These are phyloP conservation scores for Ascochyta clinopodiicola DNA, from an alignment of 2,329 filamentous ascomycete species.

Conservation along the genomic window DNA sequence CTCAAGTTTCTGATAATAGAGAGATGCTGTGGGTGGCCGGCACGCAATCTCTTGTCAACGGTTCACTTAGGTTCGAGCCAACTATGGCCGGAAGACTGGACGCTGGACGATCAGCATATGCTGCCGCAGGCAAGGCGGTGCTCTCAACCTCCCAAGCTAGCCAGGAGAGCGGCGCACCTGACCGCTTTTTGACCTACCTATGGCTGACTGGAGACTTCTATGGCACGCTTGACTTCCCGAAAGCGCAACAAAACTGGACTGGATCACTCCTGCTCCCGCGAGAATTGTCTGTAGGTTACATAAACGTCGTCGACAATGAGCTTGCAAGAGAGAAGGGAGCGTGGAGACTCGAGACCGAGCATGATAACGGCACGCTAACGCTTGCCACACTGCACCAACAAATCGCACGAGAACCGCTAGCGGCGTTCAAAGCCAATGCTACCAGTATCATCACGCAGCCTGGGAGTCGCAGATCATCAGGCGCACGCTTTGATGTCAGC, in stretches of 20 bases:
- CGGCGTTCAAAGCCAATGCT: slow-evolving; percentile 39
- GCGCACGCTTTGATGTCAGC: slow-evolving; percentile 17
- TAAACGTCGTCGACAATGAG: slow-evolving; percentile 53
- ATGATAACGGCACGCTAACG: slow-evolving; percentile 44
- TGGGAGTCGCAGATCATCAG: slow-evolving; percentile 19
- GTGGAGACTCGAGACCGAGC: slow-evolving; percentile 46
- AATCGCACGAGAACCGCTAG: slow-evolving; percentile 48
- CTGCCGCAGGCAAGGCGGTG: slow-evolving; percentile 53
- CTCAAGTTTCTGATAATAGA: slow-evolving; percentile 48
- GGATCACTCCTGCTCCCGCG: slow-evolving; percentile 53
- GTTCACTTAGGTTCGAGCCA: slow-evolving; percentile 42
- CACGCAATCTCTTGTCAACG: slow-evolving; percentile 41
- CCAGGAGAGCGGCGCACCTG: slow-evolving; percentile 47
- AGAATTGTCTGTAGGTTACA: slow-evolving; percentile 52
- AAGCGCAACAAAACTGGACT: slow-evolving; percentile 54
- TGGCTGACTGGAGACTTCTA: slow-evolving; percentile 56
- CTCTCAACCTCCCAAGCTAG: slow-evolving; percentile 50
- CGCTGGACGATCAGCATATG: slow-evolving; percentile 53
- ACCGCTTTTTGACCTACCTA: slow-evolving; percentile 52
- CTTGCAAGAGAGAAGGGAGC: slow-evolving; percentile 49
- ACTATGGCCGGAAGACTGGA: slow-evolving; percentile 53
- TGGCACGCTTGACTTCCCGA: slow-evolving; percentile 49
- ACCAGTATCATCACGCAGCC: slow-evolving; percentile 23
- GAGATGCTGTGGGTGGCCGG: slow-evolving; percentile 55
- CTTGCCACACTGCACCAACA: slow-evolving; percentile 50